phyloP scores from a whole-genome alignment of 2,329 filamentous ascomycete species.

The Pyricularia pennisetigena region DNA sequence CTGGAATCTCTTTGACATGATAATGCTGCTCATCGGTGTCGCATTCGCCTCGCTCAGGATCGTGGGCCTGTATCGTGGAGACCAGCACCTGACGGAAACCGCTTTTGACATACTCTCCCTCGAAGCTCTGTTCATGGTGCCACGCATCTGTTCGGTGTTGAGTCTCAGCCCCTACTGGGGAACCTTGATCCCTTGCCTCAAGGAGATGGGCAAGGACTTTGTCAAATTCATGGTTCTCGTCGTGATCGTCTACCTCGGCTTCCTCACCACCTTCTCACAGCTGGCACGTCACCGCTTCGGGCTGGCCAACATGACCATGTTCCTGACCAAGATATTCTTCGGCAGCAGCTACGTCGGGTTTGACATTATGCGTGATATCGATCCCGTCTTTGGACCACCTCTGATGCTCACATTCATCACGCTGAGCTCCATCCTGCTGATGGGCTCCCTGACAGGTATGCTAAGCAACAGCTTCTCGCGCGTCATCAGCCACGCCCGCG shows the following conservation, averaged over 20 bases:
- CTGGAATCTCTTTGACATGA: slow-evolving; percentile 66
- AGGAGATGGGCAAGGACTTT: slow-evolving; percentile 92
- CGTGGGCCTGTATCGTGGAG: slow-evolving; percentile 52
- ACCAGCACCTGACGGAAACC: slow-evolving; percentile 57
- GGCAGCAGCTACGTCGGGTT: slow-evolving; percentile 69
- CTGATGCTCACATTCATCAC: slow-evolving; percentile 66
- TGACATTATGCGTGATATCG: slow-evolving; percentile 52
- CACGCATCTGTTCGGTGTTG: slow-evolving; percentile 77
- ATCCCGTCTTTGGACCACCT: slow-evolving; percentile 45
- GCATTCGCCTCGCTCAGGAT: slow-evolving; percentile 41
- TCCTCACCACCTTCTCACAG: slow-evolving; percentile 77
- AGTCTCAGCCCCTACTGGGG: slow-evolving; percentile 87
- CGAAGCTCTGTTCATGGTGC: slow-evolving; percentile 83
- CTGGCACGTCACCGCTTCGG: slow-evolving; percentile 62
- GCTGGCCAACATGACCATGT: slow-evolving; percentile 61
- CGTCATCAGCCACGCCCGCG: slow-evolving; percentile 52
- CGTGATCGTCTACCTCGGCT: slow-evolving; percentile 74
- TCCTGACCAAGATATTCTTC: slow-evolving; percentile 73
- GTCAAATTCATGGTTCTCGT: slow-evolving; percentile 67
- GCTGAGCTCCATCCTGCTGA: slow-evolving; percentile 68
- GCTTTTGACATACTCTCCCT: slow-evolving; percentile 86
- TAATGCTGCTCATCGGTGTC: slow-evolving; percentile 63
- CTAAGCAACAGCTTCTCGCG: slow-evolving; percentile 65
- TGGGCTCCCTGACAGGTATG: slow-evolving; percentile 70
- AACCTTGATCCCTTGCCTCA: slow-evolving; percentile 78